Percentiles rank a stretch among this genome's conserved stretches.
These are phyloP conservation scores for Saturnispora hagleri DNA, from an alignment of 805 yeast species.

Conservation along the genomic window DNA sequence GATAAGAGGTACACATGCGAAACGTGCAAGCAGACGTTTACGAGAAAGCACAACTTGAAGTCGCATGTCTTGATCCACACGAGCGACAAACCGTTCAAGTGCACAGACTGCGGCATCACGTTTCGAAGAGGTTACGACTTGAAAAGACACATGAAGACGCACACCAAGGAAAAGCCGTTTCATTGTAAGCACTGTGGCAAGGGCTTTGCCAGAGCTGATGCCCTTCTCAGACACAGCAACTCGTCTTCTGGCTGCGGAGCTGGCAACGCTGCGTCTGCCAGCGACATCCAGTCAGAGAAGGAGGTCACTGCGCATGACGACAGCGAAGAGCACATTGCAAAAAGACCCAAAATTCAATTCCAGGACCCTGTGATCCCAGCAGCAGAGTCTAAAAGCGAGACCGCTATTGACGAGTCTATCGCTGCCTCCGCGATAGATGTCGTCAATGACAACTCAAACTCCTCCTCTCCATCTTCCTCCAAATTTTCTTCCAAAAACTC, in stretches of 20 bases:
- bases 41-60: conserved; percentile 66
- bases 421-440: not conserved
- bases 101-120: conserved; percentile 49
- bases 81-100: conserved; percentile 51
- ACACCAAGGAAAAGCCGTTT: conserved; percentile 67
- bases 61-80: conserved; percentile 65
- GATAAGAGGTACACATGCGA: conserved; percentile 42
- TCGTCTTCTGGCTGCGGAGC: conserved; percentile 24
- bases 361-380: not conserved
- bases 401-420: not conserved
- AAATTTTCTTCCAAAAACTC: not conserved
- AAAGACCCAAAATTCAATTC: not conserved
- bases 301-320: not conserved
- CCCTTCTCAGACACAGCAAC: conserved; percentile 59
- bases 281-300: not conserved
- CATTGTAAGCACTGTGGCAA: conserved; percentile 52
- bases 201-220: conserved; percentile 67
- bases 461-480: not conserved
- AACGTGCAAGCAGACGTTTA: conserved; percentile 54
- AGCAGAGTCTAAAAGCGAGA: not conserved
- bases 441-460: not conserved
- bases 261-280: not conserved
- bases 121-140: conserved; percentile 72
- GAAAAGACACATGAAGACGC: conserved; percentile 66
- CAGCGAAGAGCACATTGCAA: not conserved